A percentile compares a stretch with the other conserved stretches of the same genome.
Evolutionary conservation across 2,329 filamentous ascomycete species (phyloP).

Genomic region (Endocalyx cinctus): DNA sequence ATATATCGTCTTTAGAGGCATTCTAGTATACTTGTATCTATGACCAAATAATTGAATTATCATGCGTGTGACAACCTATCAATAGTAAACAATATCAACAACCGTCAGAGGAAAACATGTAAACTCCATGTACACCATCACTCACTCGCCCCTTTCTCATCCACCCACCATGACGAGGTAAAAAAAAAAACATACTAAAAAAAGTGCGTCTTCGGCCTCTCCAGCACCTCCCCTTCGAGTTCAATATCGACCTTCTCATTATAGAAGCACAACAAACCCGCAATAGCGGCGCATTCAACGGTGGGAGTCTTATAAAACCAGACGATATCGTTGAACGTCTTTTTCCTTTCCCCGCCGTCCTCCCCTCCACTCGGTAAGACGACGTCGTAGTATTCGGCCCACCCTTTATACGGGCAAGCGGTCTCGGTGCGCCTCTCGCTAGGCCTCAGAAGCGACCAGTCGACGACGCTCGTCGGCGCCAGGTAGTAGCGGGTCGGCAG

Average conservation of each 20-base stretch:
- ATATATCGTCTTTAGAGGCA: no score
- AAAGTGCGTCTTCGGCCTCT: conserved; percentile 24
- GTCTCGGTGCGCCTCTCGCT: conserved; percentile 48
- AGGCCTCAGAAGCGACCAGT: conserved; percentile 37
- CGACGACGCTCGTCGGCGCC: conserved; percentile 46
- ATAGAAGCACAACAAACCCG: conserved; percentile 59
- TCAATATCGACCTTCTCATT: conserved; percentile 64
- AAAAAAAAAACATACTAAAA: no score
- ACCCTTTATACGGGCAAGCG: conserved; percentile 63
- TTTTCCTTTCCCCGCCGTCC: conserved; percentile 2
- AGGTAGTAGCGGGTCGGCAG: conserved; percentile 57
- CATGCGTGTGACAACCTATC: no score
- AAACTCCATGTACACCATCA: not conserved
- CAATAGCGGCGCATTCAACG: conserved; percentile 49
- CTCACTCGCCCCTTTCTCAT: not conserved
- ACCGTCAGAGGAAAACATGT: no score
- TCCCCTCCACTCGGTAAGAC: conserved; percentile 38
- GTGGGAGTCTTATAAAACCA: conserved; percentile 61
- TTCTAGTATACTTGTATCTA: no score
- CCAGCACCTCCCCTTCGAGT: conserved; percentile 43
- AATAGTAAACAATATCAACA: no score
- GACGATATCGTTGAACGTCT: conserved; percentile 41
- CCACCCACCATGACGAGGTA: conserved; percentile 8
- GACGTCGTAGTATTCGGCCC: conserved; percentile 58
- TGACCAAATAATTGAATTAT: no score